phyloP scores from a whole-genome alignment of 2,329 filamentous ascomycete genomes.

The Aspergillus sp. region DNA sequence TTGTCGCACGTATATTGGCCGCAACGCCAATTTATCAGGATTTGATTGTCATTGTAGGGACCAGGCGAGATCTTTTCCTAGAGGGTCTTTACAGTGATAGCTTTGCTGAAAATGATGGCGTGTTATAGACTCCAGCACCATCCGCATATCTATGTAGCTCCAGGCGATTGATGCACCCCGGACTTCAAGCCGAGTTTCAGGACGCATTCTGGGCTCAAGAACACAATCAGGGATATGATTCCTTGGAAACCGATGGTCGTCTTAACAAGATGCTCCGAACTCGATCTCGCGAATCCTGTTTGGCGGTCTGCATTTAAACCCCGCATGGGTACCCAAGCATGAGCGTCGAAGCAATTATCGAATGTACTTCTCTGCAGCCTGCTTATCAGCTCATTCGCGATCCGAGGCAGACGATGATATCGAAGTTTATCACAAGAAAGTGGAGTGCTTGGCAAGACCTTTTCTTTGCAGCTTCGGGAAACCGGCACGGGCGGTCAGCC shows the following conservation, averaged over 20 bases:
- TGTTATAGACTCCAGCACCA: too few relatives aligned
- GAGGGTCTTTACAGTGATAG: not conserved
- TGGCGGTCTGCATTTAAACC: not conserved
- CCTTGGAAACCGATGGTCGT: not conserved
- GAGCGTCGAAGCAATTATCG: not conserved
- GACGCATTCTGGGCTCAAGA: not conserved
- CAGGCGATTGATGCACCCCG: not conserved
- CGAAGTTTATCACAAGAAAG: slow-evolving; percentile 1
- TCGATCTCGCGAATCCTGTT: not conserved
- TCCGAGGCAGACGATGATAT: not conserved
- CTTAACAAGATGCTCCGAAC: not conserved
- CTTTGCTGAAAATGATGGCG: not conserved
- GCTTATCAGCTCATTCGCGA: not conserved
- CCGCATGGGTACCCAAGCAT: slow-evolving; percentile 20
- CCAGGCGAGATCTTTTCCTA: not conserved
- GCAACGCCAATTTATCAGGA: not conserved
- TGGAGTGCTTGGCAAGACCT: not conserved
- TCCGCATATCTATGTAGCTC: not conserved
- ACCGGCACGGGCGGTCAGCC: slow-evolving; percentile 35
- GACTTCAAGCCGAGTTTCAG: not conserved
- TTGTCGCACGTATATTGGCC: not conserved
- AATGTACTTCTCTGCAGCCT: not conserved
- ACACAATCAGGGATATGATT: not conserved
- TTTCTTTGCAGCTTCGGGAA: slow-evolving; percentile 31
- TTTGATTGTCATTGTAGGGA: not conserved